Conservation (phyloP, 2,329 filamentous ascomycete genomes). For the Ophioceras dolichostomum region DNA sequence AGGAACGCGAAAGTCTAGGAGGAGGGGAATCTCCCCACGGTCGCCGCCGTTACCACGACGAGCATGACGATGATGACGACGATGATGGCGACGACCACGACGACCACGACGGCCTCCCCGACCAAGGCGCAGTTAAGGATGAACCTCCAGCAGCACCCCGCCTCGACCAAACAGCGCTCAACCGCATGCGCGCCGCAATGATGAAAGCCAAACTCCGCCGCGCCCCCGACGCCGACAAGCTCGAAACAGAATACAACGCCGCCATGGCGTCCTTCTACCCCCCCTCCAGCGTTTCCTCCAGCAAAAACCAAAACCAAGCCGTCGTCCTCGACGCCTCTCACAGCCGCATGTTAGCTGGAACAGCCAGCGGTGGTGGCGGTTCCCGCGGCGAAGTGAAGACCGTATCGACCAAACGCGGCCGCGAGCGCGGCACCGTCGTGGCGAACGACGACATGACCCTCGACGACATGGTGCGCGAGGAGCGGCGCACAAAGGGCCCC, state of each 20-base stretch:
- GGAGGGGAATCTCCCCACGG: no score
- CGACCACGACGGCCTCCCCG: conserved; percentile 2
- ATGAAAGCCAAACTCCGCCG: conserved; percentile 89
- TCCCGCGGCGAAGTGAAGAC: conserved; percentile 60
- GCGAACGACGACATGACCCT: conserved; percentile 94
- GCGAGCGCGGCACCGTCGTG: conserved; percentile 71
- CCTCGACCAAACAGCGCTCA: conserved; percentile 69
- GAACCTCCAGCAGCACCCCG: conserved; percentile 32
- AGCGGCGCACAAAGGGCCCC: conserved; percentile 70
- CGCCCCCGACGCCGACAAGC: conserved; percentile 58
- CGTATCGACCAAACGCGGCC: conserved; percentile 68
- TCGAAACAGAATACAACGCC: conserved; percentile 75
- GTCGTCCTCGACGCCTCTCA: conserved; percentile 82
- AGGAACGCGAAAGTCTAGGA: conserved; percentile 19
- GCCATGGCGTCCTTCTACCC: conserved; percentile 50
- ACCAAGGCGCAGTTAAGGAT: conserved; percentile 49
- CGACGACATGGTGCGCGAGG: conserved; percentile 94
- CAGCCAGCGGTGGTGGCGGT: no score
- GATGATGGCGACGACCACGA: conserved; percentile 14
- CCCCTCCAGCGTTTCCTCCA: conserved; percentile 21
- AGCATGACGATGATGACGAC: no score
- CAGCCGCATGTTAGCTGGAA: conserved; percentile 76
- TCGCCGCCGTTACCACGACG: no score
- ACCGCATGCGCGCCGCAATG: conserved; percentile 82
- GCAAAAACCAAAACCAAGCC: conserved; percentile 39